These are phyloP conservation scores for Cryphonectria nitschkei DNA, from an alignment of 2,329 filamentous ascomycete genomes.

Conservation along the genomic window DNA sequence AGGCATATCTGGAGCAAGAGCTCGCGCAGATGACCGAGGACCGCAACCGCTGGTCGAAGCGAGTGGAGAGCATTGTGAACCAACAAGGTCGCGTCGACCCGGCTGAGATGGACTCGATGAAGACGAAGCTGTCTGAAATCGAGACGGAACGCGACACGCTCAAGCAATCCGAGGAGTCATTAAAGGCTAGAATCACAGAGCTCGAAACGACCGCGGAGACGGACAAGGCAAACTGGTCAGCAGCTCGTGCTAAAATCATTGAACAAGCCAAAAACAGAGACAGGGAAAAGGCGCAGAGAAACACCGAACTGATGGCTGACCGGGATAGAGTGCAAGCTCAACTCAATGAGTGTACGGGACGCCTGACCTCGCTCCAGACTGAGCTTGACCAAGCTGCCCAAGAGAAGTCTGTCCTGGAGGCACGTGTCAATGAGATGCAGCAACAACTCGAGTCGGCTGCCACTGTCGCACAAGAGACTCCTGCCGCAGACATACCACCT, in stretches of 20 bases:
- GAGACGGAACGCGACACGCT: constrained; percentile 66
- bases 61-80: constrained; percentile 91
- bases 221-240: constrained; percentile 59
- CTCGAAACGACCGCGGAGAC: constrained; percentile 55
- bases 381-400: constrained; percentile 59
- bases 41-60: constrained; percentile 92
- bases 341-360: constrained; percentile 49
- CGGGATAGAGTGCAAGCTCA: constrained; percentile 56
- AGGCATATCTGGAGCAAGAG: constrained; percentile 82
- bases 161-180: constrained; percentile 52
- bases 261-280: constrained; percentile 67
- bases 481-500: constrained; percentile 42
- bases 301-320: constrained; percentile 57
- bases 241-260: constrained; percentile 56
- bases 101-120: constrained; percentile 87
- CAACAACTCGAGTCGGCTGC: constrained; percentile 35
- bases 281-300: constrained; percentile 55
- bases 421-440: constrained; percentile 50
- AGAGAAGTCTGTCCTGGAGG: constrained; percentile 37
- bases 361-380: constrained; percentile 44
- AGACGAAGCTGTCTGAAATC: constrained; percentile 71
- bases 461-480: constrained; percentile 27
- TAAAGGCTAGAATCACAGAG: constrained; percentile 59
- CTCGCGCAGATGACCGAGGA: constrained; percentile 88
- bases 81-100: constrained; percentile 97